Evolutionary conservation across 2,329 filamentous ascomycete species (phyloP).

Genomic region (Gnomoniopsis sp.): DNA sequence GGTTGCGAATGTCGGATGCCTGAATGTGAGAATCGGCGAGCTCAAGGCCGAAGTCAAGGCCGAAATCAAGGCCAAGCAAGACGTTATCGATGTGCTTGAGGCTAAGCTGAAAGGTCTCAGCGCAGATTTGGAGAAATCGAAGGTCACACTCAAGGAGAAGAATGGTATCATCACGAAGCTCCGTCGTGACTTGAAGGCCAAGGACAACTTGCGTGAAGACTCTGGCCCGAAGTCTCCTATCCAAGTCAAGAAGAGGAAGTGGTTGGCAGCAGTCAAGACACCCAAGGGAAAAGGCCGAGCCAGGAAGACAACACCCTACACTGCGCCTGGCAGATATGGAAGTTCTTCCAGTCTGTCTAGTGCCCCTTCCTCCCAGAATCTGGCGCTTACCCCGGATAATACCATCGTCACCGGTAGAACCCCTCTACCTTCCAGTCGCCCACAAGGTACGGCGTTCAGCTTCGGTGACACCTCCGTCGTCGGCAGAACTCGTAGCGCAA

Average conservation of each 20-base stretch:
- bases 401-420: too few species aligned
- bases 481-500: too few species aligned
- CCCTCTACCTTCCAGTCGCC: too few species aligned
- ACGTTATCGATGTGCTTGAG: background rate
- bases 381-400: too few species aligned
- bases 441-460: too few species aligned
- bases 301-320: background rate
- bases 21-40: background rate
- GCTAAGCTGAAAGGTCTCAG: background rate
- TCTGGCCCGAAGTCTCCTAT: background rate
- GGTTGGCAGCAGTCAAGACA: background rate
- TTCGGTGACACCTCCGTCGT: too few species aligned
- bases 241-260: background rate
- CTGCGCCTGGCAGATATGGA: background rate
- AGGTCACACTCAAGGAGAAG: background rate
- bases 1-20: background rate
- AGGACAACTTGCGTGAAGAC: background rate
- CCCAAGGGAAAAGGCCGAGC: background rate
- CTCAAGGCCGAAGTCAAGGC: background rate
- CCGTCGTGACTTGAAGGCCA: background rate
- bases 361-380: background rate
- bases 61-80: background rate
- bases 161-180: background rate
- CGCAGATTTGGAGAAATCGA: background rate
- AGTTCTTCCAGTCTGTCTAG: background rate